Conservation (phyloP, 768 basidiomycete genomes). For the Mrakia frigida region DNA sequence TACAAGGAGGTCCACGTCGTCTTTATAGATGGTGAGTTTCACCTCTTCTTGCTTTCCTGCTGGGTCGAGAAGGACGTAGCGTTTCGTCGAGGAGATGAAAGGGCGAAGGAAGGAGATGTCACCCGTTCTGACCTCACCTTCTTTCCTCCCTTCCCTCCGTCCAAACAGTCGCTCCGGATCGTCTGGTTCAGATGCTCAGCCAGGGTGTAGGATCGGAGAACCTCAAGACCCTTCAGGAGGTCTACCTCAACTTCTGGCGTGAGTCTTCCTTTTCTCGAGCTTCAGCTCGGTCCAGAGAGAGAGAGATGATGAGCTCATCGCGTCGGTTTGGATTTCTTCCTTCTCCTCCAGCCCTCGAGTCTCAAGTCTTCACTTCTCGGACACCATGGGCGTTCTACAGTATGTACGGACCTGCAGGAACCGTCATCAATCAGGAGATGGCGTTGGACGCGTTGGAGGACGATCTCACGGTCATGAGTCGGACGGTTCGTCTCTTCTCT, state of each 20-base stretch:
- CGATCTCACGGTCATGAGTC: conserved; percentile 63
- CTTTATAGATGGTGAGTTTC: conserved; percentile 75
- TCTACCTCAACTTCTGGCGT: conserved; percentile 94
- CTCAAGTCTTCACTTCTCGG: conserved; percentile 75
- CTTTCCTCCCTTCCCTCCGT: not conserved
- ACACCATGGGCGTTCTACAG: conserved; percentile 78
- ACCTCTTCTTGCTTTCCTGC: not conserved
- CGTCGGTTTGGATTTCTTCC: too few relatives aligned
- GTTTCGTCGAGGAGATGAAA: not conserved
- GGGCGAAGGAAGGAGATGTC: not conserved
- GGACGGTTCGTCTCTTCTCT: conserved; percentile 40
- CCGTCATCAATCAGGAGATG: conserved; percentile 59
- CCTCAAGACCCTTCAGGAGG: conserved; percentile 71
- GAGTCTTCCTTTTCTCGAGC: conserved; percentile 39
- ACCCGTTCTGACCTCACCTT: not conserved
- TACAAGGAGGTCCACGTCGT: conserved; percentile 85
- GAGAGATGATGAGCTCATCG: not conserved
- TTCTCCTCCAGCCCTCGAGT: conserved; percentile 62
- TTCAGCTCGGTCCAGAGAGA: not conserved
- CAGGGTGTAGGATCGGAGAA: conserved; percentile 69
- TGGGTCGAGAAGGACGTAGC: too few relatives aligned
- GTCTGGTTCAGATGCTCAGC: conserved; percentile 67
- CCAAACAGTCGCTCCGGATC: conserved; percentile 64
- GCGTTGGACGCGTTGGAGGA: conserved; percentile 77
- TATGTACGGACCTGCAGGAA: conserved; percentile 68